Percentiles rank a stretch among this genome's conserved stretches.
Evolutionary conservation across 441 rosid species (phyloP).

Genomic region (Populus trichocarpa): DNA sequence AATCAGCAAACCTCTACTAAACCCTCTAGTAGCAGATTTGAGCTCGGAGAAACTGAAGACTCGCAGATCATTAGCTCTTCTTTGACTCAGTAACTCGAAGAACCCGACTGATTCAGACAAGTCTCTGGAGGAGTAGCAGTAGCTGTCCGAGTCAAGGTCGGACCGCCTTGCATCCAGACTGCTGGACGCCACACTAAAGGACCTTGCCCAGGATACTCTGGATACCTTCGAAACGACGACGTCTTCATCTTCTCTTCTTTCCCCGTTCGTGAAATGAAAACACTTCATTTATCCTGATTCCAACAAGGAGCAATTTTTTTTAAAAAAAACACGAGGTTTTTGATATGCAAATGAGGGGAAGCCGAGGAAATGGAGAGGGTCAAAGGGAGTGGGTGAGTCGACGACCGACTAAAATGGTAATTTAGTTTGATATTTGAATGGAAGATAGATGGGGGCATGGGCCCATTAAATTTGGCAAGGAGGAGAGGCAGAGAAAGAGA

Average conservation of each 20-base stretch:
- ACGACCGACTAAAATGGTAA: background rate
- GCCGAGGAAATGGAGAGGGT: background rate
- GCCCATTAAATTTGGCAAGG: background rate
- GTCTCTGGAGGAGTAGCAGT: slow-evolving; percentile 46
- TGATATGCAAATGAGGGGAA: background rate
- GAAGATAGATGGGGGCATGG: background rate
- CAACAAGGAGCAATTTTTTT: background rate
- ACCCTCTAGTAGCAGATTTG: slow-evolving; percentile 69
- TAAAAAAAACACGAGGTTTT: too few species aligned
- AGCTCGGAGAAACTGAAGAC: slow-evolving; percentile 60
- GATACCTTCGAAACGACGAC: slow-evolving; percentile 51
- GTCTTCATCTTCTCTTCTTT: slow-evolving; percentile 37
- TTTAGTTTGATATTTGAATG: background rate
- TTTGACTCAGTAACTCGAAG: slow-evolving; percentile 49
- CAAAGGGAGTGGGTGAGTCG: background rate
- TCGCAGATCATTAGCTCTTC: slow-evolving; percentile 71
- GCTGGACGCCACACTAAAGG: slow-evolving; percentile 78
- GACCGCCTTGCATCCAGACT: slow-evolving; percentile 61
- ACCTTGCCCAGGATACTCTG: slow-evolving; percentile 81
- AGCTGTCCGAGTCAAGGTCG: slow-evolving; percentile 66
- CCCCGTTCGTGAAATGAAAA: slow-evolving; percentile 85
- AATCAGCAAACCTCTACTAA: slow-evolving; percentile 65
- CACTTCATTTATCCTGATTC: slow-evolving; percentile 55
- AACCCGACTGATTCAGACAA: slow-evolving; percentile 53
- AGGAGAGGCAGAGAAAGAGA: background rate